Evolutionary conservation across 257 asterid genomes (phyloP).

Genomic region (Solanum appendiculatum): DNA sequence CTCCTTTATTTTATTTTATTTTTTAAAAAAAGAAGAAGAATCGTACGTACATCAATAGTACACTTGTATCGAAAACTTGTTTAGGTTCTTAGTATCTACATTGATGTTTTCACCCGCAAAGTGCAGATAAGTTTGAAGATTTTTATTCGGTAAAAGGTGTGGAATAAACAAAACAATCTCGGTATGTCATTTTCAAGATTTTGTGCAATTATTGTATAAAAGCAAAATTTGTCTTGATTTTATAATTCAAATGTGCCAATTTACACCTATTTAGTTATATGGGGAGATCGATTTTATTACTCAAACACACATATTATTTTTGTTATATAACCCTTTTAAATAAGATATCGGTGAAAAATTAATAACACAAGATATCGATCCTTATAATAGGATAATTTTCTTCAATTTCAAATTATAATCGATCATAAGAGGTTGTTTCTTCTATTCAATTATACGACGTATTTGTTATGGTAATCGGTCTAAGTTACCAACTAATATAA

Average conservation of each 20-base stretch:
- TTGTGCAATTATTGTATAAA: not conserved
- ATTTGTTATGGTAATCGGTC: not conserved
- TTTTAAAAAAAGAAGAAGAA: too few relatives aligned
- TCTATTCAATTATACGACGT: too few relatives aligned
- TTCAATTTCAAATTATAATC: not conserved
- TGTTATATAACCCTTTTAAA: not conserved
- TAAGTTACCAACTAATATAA: not conserved
- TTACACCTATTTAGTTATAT: not conserved
- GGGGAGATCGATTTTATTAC: not conserved
- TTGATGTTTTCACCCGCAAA: not conserved
- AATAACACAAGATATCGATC: not conserved
- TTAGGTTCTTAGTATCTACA: not conserved
- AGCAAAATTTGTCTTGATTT: not conserved
- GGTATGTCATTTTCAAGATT: not conserved
- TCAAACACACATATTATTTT: not conserved
- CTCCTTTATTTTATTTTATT: not conserved
- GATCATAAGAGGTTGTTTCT: not conserved
- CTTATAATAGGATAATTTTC: not conserved
- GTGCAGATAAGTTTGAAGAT: not conserved
- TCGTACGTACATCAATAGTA: not conserved
- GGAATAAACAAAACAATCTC: not conserved
- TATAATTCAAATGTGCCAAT: not conserved
- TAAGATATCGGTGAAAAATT: not conserved
- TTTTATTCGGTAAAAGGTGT: not conserved
- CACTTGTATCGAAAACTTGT: slow-evolving; percentile 9